Conservation (phyloP, 2,329 filamentous ascomycete species). For the Aspergillus sp. region DNA sequence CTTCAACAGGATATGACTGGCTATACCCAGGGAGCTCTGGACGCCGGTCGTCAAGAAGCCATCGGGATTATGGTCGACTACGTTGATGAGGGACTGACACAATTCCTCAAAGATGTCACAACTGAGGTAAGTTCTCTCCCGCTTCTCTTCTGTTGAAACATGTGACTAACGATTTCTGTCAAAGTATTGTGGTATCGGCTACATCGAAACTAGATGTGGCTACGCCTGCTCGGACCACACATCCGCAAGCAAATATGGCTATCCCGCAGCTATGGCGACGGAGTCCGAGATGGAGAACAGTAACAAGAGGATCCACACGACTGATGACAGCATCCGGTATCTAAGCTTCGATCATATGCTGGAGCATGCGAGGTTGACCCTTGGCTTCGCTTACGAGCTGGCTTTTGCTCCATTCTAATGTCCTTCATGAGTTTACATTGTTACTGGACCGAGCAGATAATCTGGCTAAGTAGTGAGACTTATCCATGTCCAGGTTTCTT, state of each 20-base stretch:
- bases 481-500: too few species aligned
- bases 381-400: slow-evolving; percentile 81
- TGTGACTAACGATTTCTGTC: slow-evolving; percentile 14
- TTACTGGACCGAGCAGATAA: neutral
- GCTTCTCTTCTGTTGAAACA: neutral
- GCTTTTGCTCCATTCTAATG: slow-evolving; percentile 70
- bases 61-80: slow-evolving; percentile 93
- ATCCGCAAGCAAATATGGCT: slow-evolving; percentile 66
- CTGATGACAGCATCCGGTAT: slow-evolving; percentile 69
- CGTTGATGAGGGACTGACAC: slow-evolving; percentile 78
- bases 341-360: slow-evolving; percentile 88
- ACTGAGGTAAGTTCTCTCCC: slow-evolving; percentile 55
- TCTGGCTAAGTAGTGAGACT: too few species aligned
- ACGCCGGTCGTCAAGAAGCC: slow-evolving; percentile 78
- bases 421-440: neutral
- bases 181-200: slow-evolving; percentile 85
- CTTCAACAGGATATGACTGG: slow-evolving; percentile 98
- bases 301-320: slow-evolving; percentile 73
- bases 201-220: slow-evolving; percentile 82
- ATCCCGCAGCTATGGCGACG: slow-evolving; percentile 66
- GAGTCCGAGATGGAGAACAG: slow-evolving; percentile 62
- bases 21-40: slow-evolving; percentile 77
- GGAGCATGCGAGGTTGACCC: slow-evolving; percentile 81
- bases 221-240: slow-evolving; percentile 78
- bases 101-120: slow-evolving; percentile 88